Percentiles rank a stretch among this genome's conserved stretches.
These are phyloP conservation scores for Extremus antarcticus DNA, from an alignment of 495 filamentous ascomycete genomes.

Conservation along the genomic window DNA sequence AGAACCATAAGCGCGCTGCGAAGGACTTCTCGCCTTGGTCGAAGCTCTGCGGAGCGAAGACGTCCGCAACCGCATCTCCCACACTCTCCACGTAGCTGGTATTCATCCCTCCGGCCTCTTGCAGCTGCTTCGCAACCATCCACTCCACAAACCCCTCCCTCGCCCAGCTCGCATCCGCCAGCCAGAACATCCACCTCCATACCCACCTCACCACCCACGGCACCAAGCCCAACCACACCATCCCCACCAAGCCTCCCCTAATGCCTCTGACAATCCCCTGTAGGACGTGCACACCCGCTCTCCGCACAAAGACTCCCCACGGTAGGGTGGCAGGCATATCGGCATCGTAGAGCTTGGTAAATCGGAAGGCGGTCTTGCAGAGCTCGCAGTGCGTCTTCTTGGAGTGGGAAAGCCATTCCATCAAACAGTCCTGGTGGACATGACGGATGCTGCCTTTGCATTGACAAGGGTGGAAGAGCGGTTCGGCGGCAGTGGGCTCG, in stretches of 20 bases:
- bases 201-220: constrained; percentile 85
- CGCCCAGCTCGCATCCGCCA: constrained; percentile 83
- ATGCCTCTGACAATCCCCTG: constrained; percentile 64
- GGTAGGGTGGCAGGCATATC: constrained; percentile 82
- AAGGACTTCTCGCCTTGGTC: neutral
- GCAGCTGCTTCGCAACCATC: neutral
- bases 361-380: constrained; percentile 94
- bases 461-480: constrained; percentile 94
- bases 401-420: constrained; percentile 95
- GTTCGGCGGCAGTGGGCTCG: constrained; percentile 73
- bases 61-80: neutral
- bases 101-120: neutral
- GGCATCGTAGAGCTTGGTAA: constrained; percentile 92
- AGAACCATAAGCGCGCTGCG: no score
- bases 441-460: constrained; percentile 97
- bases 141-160: constrained; percentile 9
- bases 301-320: constrained; percentile 62
- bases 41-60: neutral
- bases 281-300: constrained; percentile 59
- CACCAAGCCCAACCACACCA: constrained; percentile 80
- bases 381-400: constrained; percentile 99
- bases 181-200: constrained; percentile 89
- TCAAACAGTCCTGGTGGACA: constrained; percentile 93
- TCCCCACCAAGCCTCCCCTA: constrained; percentile 63
- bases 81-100: neutral